Evolutionary conservation across 768 basidiomycete species (phyloP), one percentile per base, ranked within the genome.

Genomic region (Boletus subparvulus): DNA sequence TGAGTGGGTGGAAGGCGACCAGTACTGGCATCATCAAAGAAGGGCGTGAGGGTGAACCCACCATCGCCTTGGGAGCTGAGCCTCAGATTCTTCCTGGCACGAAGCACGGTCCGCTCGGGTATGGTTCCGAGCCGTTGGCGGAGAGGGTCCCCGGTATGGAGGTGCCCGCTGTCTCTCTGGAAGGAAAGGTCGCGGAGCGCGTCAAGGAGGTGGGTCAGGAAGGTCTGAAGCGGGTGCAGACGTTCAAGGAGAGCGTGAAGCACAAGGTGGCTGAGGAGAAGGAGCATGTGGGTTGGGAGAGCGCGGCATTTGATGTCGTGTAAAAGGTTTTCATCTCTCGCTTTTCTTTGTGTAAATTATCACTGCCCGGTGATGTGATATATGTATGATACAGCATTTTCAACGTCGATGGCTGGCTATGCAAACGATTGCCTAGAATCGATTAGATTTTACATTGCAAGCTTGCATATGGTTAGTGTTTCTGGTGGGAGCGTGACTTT

Each of bases 11-110:
- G 78, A 72, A 65, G 26, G 81, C 82, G 4, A 89, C 88, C 0
- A 81, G 88, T 0, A 85, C 84, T 0, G 88, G 88, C 0, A 57
- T 90, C 8, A 73, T 90, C 47, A 78, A 83, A 42, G 80, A 84
- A 62, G 81, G 80, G 37, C 56, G 60, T 0, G 55, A 58, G 16
- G 69, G 64, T 3, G 68, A 70, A 39, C 73, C 66, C 16, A 65
- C 65, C 47, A 80, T 90, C 47, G 88, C 87, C 0, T 72, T 90
- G 74, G 88, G 88, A 3, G 85, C 80, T 7, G 87, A 87, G 69
- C 88, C 88, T 36, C 88, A 90, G 75, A 82, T 90, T 33, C 69
- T 90, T 30, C 71, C 80, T 28, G 84, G 86, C 0, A 80, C 84
- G 59, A 88, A 90, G 76, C 78, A 74, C 4, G 88, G 88, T 0